Evolutionary conservation across 2,329 filamentous ascomycete species (phyloP).

Genomic region (Teratosphaeria destructans): DNA sequence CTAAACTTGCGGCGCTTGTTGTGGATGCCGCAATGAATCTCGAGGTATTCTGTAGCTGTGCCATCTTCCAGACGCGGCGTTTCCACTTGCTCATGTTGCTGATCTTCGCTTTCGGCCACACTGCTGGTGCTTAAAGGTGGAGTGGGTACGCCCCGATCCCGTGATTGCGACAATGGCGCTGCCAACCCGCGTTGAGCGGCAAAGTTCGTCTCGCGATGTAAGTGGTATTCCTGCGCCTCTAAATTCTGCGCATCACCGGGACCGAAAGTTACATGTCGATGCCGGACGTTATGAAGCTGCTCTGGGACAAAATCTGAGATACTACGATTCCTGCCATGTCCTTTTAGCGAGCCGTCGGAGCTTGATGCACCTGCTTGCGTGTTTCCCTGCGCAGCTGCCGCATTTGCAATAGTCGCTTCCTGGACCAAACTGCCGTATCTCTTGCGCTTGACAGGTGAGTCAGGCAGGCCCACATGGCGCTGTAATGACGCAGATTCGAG

Average conservation of each 20-base stretch:
- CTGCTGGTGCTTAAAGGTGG: slow-evolving; percentile 66
- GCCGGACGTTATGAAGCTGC: slow-evolving; percentile 52
- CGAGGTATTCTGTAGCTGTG: slow-evolving; percentile 30
- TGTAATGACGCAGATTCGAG: slow-evolving; percentile 24
- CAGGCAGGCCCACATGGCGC: slow-evolving; percentile 6
- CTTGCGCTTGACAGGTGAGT: slow-evolving; percentile 35
- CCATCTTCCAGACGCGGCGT: slow-evolving; percentile 27
- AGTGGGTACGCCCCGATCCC: slow-evolving; percentile 45
- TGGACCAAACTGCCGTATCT: slow-evolving; percentile 35
- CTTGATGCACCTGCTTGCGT: slow-evolving; percentile 5
- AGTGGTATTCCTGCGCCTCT: slow-evolving; percentile 40
- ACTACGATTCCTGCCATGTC: slow-evolving; percentile 62
- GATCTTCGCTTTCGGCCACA: slow-evolving; percentile 45
- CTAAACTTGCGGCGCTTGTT: slow-evolving; percentile 74
- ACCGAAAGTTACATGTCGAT: slow-evolving; percentile 61
- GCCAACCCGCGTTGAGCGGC: slow-evolving; percentile 69
- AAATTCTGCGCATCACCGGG: slow-evolving; percentile 40
- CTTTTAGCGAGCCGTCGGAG: not conserved
- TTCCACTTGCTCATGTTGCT: slow-evolving; percentile 26
- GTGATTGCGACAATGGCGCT: slow-evolving; percentile 21
- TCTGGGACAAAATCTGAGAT: slow-evolving; percentile 82
- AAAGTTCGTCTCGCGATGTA: slow-evolving; percentile 71
- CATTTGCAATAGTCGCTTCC: slow-evolving; percentile 24
- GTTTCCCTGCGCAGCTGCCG: slow-evolving; percentile 13
- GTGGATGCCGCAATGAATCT: slow-evolving; percentile 44